phyloP scores from a whole-genome alignment of 2,329 filamentous ascomycete genomes.

The Aspergillus neoniger region DNA sequence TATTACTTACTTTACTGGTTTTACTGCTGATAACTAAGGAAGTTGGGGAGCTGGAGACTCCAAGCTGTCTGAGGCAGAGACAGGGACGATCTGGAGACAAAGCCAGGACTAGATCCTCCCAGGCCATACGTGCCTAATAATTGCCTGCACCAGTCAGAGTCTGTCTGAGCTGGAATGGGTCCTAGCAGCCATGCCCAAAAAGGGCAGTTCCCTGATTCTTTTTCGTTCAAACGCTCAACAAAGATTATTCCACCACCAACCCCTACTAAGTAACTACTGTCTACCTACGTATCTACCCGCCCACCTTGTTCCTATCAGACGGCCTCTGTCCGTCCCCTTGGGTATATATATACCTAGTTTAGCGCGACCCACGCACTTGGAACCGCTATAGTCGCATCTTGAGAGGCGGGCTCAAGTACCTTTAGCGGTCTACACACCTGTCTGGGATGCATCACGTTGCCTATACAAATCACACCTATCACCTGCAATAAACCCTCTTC shows the following conservation, averaged over 20 bases:
- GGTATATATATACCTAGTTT: constrained; percentile 19
- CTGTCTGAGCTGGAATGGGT: constrained; percentile 7
- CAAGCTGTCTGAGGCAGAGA: neutral
- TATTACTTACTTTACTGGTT: no score
- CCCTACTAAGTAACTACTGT: neutral
- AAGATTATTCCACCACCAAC: constrained; percentile 3
- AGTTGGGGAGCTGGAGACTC: constrained; percentile 4
- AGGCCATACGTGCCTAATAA: constrained; percentile 7
- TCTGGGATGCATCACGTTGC: constrained; percentile 19
- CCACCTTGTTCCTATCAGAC: constrained; percentile 15
- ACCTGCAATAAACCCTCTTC: constrained; percentile 11
- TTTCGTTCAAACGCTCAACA: constrained; percentile 8
- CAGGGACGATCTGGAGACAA: constrained; percentile 2
- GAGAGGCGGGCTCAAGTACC: constrained; percentile 13
- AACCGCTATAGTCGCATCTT: constrained; percentile 24
- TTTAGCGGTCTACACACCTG: constrained; percentile 13
- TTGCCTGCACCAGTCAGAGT: neutral
- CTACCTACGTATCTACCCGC: constrained; percentile 18
- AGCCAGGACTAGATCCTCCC: constrained; percentile 5
- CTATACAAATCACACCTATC: constrained; percentile 12
- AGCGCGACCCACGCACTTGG: constrained; percentile 27
- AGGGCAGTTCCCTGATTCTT: constrained; percentile 5
- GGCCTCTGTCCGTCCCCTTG: constrained; percentile 10
- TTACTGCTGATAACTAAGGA: neutral
- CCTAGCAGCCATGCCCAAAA: constrained; percentile 7